phyloP scores from a whole-genome alignment of 805 yeast species.

The Ogataea trehalophila region DNA sequence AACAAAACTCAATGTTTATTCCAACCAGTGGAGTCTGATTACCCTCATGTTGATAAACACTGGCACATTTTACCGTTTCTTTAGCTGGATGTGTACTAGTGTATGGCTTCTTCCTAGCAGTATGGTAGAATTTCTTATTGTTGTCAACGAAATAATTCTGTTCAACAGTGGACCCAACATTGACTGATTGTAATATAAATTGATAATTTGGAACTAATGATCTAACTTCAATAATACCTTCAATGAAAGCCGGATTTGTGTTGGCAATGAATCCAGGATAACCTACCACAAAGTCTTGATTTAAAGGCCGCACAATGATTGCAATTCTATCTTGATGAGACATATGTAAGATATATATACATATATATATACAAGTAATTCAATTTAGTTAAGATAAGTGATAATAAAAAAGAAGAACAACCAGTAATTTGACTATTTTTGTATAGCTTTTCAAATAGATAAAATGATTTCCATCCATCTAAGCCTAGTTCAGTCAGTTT shows the following conservation, averaged over 20 bases:
- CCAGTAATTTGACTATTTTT: no score
- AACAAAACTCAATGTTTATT: neutral
- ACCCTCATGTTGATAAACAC: neutral
- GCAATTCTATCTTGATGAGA: neutral
- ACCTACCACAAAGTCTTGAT: neutral
- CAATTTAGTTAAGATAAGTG: no score
- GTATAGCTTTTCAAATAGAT: no score
- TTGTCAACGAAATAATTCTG: slow-evolving; percentile 1
- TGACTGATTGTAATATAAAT: neutral
- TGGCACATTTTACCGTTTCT: neutral
- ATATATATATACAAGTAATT: no score
- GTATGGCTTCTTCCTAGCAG: neutral
- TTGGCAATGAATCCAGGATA: neutral
- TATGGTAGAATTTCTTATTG: neutral
- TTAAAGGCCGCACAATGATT: neutral
- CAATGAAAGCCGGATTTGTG: neutral
- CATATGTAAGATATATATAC: neutral
- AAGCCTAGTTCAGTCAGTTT: no score
- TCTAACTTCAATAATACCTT: neutral
- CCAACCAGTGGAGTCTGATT: neutral
- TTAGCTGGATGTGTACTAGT: neutral
- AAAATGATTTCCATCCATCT: no score
- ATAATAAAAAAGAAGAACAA: no score
- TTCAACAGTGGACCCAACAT: neutral
- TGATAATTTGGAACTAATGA: slow-evolving; percentile 1